Evolutionary conservation across 345 rosid genomes (phyloP).

Genomic region (Lepidium didymum): DNA sequence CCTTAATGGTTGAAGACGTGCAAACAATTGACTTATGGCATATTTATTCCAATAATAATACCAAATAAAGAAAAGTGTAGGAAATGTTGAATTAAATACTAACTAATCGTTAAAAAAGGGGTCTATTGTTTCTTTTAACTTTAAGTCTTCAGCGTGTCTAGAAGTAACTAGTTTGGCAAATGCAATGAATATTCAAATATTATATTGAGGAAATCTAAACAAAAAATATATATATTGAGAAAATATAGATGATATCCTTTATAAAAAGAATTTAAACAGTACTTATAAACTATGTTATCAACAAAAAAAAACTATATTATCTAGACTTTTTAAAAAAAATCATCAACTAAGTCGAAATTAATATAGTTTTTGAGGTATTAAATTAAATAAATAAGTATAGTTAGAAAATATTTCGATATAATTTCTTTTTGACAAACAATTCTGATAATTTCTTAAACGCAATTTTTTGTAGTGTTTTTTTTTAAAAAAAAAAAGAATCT

Average conservation of each 20-base stretch:
- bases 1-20: neutral
- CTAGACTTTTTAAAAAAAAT: neutral
- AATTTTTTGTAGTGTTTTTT: neutral
- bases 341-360: neutral
- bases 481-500: neutral
- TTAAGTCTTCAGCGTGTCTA: conserved; percentile 6
- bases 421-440: too few relatives aligned
- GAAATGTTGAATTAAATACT: conserved; percentile 2
- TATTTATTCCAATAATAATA: neutral
- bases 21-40: neutral
- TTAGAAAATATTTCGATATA: neutral
- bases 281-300: conserved; percentile 15
- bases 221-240: neutral
- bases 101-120: neutral
- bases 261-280: neutral
- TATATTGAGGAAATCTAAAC: too few relatives aligned
- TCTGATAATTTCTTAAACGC: neutral
- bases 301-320: neutral
- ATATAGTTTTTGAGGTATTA: neutral
- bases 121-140: neutral
- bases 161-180: conserved; percentile 5
- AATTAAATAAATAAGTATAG: neutral
- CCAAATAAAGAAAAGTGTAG: neutral
- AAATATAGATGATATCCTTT: neutral
- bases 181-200: neutral